phyloP scores from a whole-genome alignment of 2,329 filamentous ascomycete genomes.

The Pseudodiploospora longispora region DNA sequence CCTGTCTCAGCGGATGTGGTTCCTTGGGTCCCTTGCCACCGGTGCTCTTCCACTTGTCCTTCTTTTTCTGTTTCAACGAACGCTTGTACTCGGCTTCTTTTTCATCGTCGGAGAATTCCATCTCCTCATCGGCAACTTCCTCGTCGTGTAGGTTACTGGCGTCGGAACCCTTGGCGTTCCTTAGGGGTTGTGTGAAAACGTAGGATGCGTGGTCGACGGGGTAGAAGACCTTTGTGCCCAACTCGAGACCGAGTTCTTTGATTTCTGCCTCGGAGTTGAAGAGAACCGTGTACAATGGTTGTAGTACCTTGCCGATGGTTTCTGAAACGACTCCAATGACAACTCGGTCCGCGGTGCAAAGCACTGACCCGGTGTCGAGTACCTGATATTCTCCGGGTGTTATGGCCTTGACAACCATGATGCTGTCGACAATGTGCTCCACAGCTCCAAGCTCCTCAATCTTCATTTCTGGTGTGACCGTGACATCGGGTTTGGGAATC shows the following conservation, averaged over 20 bases:
- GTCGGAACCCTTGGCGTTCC: constrained; percentile 77
- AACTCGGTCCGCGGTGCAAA: constrained; percentile 68
- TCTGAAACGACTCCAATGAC: constrained; percentile 80
- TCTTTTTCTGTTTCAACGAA: constrained; percentile 59
- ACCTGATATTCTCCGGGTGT: constrained; percentile 77
- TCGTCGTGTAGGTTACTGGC: constrained; percentile 94
- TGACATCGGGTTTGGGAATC: constrained; percentile 67
- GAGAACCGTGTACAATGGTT: constrained; percentile 76
- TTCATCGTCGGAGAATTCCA: constrained; percentile 96
- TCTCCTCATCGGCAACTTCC: constrained; percentile 75
- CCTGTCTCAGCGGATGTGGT: constrained; percentile 33
- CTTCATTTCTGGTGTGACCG: constrained; percentile 67
- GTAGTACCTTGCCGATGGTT: constrained; percentile 75
- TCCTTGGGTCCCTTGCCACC: constrained; percentile 33
- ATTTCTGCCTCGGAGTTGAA: constrained; percentile 66
- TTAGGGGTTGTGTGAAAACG: constrained; percentile 79
- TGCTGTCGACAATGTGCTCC: constrained; percentile 70
- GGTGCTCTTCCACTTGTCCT: constrained; percentile 31
- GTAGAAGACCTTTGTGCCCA: constrained; percentile 70
- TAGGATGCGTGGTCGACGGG: constrained; percentile 69
- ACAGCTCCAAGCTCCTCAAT: constrained; percentile 69
- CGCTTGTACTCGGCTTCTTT: constrained; percentile 78
- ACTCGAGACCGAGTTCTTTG: constrained; percentile 54
- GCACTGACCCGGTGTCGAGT: constrained; percentile 72
- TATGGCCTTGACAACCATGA: constrained; percentile 69